phyloP scores from a whole-genome alignment of 805 yeast genomes.

The Priceomyces fermenticarens region DNA sequence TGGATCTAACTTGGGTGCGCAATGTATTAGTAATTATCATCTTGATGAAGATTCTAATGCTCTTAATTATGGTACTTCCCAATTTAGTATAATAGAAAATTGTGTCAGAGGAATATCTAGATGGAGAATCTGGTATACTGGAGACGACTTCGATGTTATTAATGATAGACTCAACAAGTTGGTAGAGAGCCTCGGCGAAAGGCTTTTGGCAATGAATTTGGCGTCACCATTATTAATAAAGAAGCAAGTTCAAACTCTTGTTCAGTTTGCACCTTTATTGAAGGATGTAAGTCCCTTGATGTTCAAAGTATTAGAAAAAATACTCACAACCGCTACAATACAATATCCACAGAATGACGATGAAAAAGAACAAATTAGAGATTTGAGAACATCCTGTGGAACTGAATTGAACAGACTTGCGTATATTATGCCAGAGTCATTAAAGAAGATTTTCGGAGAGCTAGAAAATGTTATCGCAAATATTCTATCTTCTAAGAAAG shows the following conservation, averaged over 20 bases:
- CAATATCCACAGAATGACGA: conserved; percentile 71
- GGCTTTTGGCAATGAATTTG: conserved; percentile 69
- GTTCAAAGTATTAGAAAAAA: conserved; percentile 82
- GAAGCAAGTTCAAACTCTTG: conserved; percentile 86
- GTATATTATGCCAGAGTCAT: conserved; percentile 87
- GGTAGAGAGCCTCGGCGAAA: conserved; percentile 70
- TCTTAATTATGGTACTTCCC: conserved; percentile 72
- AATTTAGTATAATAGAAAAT: conserved; percentile 82
- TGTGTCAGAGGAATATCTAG: conserved; percentile 89
- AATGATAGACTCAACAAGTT: conserved; percentile 51
- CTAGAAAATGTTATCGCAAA: conserved; percentile 76
- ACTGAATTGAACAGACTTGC: conserved; percentile 93
- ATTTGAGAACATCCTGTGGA: conserved; percentile 87
- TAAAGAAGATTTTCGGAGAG: conserved; percentile 76
- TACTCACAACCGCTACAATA: conserved; percentile 77
- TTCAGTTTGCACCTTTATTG: conserved; percentile 87
- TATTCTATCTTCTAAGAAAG: conserved; percentile 63
- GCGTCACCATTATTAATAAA: conserved; percentile 79
- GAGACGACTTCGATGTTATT: conserved; percentile 50
- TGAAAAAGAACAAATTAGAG: conserved; percentile 75
- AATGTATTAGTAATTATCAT: conserved; percentile 53
- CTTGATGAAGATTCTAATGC: conserved; percentile 63
- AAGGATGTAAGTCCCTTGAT: conserved; percentile 72
- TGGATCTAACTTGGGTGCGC: conserved; percentile 63
- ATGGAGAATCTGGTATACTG: conserved; percentile 90